Percentiles rank a stretch among this genome's conserved stretches.
Conservation (phyloP, 768 basidiomycete genomes). For the Tephrocybe sp. region DNA sequence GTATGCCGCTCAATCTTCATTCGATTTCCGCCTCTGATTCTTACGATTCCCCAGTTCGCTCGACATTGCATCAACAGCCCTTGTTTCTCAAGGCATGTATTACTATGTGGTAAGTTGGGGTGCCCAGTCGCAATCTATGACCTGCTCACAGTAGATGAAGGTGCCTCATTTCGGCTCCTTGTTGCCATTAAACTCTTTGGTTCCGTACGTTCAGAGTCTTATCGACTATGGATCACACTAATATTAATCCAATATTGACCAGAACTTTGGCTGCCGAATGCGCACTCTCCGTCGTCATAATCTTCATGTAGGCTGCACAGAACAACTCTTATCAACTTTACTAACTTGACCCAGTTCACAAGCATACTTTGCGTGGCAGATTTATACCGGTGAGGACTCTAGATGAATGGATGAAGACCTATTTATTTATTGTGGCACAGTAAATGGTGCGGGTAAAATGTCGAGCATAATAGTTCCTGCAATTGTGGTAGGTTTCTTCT, state of each 20-base stretch:
- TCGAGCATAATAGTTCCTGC: slow-evolving; percentile 11
- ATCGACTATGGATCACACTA: not conserved
- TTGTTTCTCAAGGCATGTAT: slow-evolving; percentile 33
- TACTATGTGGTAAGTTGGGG: slow-evolving; percentile 29
- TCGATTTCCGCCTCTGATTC: not conserved
- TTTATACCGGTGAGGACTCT: slow-evolving; percentile 24
- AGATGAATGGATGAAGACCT: not conserved
- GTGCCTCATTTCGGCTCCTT: slow-evolving; percentile 34
- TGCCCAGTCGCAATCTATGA: not conserved
- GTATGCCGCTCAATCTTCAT: not conserved
- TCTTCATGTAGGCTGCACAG: slow-evolving; percentile 26
- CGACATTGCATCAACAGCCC: slow-evolving; percentile 29
- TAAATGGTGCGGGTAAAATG: slow-evolving; percentile 5
- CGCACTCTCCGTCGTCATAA: slow-evolving; percentile 31
- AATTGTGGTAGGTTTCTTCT: slow-evolving; percentile 8
- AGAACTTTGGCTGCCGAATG: slow-evolving; percentile 34
- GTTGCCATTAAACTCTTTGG: slow-evolving; percentile 26
- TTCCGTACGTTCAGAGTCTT: slow-evolving; percentile 24
- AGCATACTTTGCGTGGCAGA: slow-evolving; percentile 32
- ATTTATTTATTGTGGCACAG: not conserved
- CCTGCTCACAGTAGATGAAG: slow-evolving; percentile 13
- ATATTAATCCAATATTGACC: not conserved
- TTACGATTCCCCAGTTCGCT: slow-evolving; percentile 19
- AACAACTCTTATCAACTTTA: not conserved
- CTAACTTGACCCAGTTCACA: slow-evolving; percentile 28